Evolutionary conservation across 177 flowering plant genomes (phyloP).

Genomic region (Vitis hybrid): DNA sequence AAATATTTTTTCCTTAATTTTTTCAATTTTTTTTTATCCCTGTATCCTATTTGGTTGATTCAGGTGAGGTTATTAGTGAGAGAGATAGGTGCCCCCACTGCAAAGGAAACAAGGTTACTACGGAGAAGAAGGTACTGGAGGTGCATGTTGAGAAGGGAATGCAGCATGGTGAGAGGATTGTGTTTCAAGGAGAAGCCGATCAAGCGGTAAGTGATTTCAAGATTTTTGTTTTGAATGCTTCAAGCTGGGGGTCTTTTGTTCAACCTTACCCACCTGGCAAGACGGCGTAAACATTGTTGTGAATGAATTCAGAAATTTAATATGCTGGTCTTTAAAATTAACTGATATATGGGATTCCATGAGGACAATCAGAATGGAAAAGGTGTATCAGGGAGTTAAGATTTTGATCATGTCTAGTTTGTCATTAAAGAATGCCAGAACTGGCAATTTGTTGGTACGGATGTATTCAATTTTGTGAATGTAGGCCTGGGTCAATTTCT

Average conservation of each 20-base stretch:
- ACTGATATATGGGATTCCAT: no score
- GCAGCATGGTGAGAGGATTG: conserved; percentile 60
- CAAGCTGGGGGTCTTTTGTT: not conserved
- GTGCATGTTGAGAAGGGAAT: conserved; percentile 73
- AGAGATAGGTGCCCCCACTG: conserved; percentile 58
- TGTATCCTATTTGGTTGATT: not conserved
- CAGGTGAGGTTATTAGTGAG: conserved; percentile 60
- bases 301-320: no score
- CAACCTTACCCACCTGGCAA: not conserved
- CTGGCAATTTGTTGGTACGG: no score
- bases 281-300: no score
- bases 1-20: not conserved
- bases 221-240: not conserved
- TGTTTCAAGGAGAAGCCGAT: conserved; percentile 61
- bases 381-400: no score
- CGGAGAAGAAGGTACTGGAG: conserved; percentile 62
- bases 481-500: no score
- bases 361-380: no score
- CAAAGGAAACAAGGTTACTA: conserved; percentile 55
- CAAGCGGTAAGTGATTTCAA: conserved; percentile 50
- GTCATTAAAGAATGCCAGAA: no score
- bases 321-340: no score
- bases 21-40: not conserved
- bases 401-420: no score
- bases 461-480: no score